Evolutionary conservation across 805 yeast genomes (phyloP).

Genomic region (Kurtzmaniella cleridarum): DNA sequence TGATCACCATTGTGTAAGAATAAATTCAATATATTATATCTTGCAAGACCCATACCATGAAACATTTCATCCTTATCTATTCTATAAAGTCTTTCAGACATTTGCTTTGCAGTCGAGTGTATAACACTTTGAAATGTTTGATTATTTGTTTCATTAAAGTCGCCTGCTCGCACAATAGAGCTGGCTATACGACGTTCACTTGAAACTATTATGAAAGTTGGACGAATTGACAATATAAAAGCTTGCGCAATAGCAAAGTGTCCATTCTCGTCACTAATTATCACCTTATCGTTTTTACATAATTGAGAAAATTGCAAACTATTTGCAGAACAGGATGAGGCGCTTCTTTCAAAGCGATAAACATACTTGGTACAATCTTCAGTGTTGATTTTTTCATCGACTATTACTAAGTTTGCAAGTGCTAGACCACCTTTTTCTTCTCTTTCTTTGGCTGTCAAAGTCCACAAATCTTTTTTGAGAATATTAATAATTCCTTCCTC

Average conservation of each 20-base stretch:
- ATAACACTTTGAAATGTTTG: constrained; percentile 52
- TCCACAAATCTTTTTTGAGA: constrained; percentile 64
- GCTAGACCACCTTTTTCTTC: constrained; percentile 59
- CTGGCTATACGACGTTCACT: constrained; percentile 50
- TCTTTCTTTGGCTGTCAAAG: constrained; percentile 50
- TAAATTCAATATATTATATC: constrained; percentile 69
- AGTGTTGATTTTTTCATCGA: constrained; percentile 4
- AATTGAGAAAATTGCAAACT: constrained; percentile 43
- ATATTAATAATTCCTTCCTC: constrained; percentile 61
- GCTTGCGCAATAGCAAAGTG: constrained; percentile 73
- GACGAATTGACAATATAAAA: constrained; percentile 38
- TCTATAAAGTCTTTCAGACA: constrained; percentile 38
- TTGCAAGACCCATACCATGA: constrained; percentile 68
- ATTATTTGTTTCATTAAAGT: constrained; percentile 39
- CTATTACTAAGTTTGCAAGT: constrained; percentile 45
- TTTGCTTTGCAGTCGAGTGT: constrained; percentile 6
- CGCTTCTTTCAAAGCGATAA: constrained; percentile 46
- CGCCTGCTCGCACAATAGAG: constrained; percentile 32
- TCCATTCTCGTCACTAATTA: constrained; percentile 76
- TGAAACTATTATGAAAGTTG: constrained; percentile 40
- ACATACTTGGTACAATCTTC: constrained; percentile 24
- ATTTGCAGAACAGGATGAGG: constrained; percentile 3
- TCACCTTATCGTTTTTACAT: constrained; percentile 53
- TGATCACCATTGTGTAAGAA: constrained; percentile 49
- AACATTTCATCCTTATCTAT: constrained; percentile 78